phyloP scores from a whole-genome alignment of 306 rosid genomes.

The Echinosophora koreensis region DNA sequence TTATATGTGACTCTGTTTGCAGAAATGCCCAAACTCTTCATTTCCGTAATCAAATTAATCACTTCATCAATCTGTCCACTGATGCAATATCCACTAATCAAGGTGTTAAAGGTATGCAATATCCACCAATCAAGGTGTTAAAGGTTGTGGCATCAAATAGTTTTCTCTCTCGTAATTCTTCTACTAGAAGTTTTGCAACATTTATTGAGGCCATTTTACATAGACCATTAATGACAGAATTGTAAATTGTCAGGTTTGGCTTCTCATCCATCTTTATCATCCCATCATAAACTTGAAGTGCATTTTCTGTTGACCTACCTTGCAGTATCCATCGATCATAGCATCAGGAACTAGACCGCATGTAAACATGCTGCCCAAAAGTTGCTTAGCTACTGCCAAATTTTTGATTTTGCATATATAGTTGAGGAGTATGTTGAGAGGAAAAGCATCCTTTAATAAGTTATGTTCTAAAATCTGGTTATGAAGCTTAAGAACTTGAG shows the following conservation, averaged over 20 bases:
- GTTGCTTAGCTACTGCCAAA: constrained; percentile 53
- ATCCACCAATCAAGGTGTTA: constrained; percentile 63
- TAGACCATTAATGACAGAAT: constrained; percentile 60
- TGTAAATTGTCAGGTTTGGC: constrained; percentile 60
- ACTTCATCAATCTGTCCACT: constrained; percentile 53
- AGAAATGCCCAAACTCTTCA: constrained; percentile 54
- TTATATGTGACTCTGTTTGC: constrained; percentile 62
- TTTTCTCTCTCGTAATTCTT: constrained; percentile 44
- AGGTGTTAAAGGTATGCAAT: constrained; percentile 61
- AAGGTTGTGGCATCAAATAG: constrained; percentile 51
- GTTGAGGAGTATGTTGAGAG: constrained; percentile 61
- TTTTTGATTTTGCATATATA: constrained; percentile 53
- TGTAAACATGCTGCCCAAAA: constrained; percentile 60
- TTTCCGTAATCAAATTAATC: constrained; percentile 48
- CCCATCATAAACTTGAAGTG: constrained; percentile 52
- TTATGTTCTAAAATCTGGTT: constrained; percentile 43
- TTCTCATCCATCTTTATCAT: constrained; percentile 53
- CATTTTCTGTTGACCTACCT: constrained; percentile 52
- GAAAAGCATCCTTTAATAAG: constrained; percentile 50
- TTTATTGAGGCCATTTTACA: constrained; percentile 51
- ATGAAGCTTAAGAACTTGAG: constrained; percentile 57
- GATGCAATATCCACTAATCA: constrained; percentile 56
- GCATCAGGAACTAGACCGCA: constrained; percentile 59
- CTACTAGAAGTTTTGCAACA: constrained; percentile 50
- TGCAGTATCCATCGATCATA: constrained; percentile 60